Evolutionary conservation across 2,329 filamentous ascomycete species (phyloP).

Genomic region (Sporothrix euskadiensis): DNA sequence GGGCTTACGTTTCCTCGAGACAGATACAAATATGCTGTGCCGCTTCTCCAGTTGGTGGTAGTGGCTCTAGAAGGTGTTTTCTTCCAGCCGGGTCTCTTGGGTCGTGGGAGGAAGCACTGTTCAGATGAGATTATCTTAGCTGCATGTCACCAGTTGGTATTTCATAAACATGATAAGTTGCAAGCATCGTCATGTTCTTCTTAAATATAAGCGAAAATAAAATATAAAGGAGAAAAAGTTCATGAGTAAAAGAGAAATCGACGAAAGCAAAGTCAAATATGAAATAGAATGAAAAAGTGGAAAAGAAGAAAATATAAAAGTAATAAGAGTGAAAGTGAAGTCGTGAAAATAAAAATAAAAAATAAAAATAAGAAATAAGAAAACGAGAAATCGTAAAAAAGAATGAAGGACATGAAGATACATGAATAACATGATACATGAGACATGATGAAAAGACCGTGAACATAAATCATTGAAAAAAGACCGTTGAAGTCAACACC

Average conservation of each 20-base stretch:
- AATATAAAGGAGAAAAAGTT: background rate
- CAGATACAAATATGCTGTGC: background rate
- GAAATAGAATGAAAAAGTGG: background rate
- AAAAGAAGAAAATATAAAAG: background rate
- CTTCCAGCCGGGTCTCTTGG: background rate
- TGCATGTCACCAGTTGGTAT: too few relatives aligned
- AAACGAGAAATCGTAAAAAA: constrained; percentile 8
- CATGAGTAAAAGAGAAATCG: background rate
- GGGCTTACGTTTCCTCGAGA: background rate
- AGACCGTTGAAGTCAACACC: background rate
- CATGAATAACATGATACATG: background rate
- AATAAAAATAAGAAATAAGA: background rate
- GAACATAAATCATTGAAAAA: background rate
- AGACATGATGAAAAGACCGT: background rate
- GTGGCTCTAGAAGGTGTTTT: background rate
- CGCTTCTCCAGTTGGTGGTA: background rate
- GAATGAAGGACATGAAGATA: background rate
- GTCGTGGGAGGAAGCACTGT: background rate
- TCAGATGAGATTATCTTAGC: background rate
- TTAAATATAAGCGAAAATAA: background rate
- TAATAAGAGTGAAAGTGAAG: too few relatives aligned
- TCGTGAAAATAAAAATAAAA: background rate
- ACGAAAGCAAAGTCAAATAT: background rate
- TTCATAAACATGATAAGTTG: too few relatives aligned
- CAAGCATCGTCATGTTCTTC: background rate